Percentiles rank a stretch among this genome's conserved stretches.
Evolutionary conservation across 352 stramenopile species (phyloP).

Genomic region (Globisporangium viniferum): DNA sequence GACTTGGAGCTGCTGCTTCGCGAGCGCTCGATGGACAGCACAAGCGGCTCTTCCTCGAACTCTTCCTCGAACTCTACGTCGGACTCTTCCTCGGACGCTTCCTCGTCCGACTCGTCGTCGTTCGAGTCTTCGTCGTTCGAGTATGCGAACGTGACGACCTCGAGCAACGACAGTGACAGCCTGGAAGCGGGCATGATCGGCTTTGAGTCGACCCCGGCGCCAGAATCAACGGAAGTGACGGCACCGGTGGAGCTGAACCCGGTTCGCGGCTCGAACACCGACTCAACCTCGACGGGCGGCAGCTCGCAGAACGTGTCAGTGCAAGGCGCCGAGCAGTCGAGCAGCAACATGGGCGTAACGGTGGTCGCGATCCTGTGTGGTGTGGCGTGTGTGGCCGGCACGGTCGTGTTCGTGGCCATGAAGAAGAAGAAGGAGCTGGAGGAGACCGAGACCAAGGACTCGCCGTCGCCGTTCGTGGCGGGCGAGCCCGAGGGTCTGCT

Average conservation of each 20-base stretch:
- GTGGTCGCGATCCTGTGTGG: constrained; percentile 20
- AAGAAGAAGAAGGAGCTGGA: constrained; percentile 36
- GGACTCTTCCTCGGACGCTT: neutral
- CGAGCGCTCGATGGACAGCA: neutral
- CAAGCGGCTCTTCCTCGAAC: neutral
- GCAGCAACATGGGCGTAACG: neutral
- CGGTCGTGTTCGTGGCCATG: constrained; percentile 27
- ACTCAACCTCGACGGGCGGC: neutral
- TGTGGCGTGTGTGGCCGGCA: constrained; percentile 19
- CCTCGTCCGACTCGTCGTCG: neutral
- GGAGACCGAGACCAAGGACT: constrained; percentile 20
- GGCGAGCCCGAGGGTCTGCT: constrained; percentile 23
- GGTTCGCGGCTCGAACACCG: neutral
- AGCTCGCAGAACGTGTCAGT: constrained; percentile 13
- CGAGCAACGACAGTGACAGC: neutral
- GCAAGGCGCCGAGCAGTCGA: neutral
- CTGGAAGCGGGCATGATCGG: constrained; percentile 9
- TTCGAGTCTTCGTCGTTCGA: neutral
- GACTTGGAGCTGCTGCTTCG: constrained; percentile 3
- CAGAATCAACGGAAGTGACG: constrained; percentile 3
- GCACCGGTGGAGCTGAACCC: constrained; percentile 7
- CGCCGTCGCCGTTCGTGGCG: constrained; percentile 6
- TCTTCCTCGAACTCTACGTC: no score
- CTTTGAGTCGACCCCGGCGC: neutral
- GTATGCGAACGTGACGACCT: neutral